Percentiles rank a stretch among this genome's conserved stretches.
phyloP scores from a whole-genome alignment of 129 eudicot genomes.

The Ambrosia artemisiifolia region DNA sequence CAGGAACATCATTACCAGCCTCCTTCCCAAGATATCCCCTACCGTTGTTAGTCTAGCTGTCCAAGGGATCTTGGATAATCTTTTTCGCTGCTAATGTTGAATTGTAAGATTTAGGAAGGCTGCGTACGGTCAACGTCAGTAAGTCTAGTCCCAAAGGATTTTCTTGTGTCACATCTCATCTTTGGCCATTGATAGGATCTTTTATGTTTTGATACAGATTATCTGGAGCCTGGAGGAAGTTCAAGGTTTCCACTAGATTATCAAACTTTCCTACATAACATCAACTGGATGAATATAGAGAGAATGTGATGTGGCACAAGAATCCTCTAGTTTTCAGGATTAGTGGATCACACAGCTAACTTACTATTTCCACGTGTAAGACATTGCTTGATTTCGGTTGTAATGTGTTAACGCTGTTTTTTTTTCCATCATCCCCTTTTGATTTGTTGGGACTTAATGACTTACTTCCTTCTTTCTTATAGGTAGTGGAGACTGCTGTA shows the following conservation, averaged over 20 bases:
- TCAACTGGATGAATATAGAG: constrained; percentile 14
- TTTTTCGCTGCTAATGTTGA: constrained; percentile 22
- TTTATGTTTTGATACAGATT: constrained; percentile 35
- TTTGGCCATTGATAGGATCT: constrained; percentile 52
- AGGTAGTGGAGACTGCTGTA: constrained; percentile 89
- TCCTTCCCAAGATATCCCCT: no score
- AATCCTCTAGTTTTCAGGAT: constrained; percentile 32
- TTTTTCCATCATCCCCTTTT: background rate
- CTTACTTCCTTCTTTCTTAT: constrained; percentile 3
- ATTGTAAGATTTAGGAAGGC: constrained; percentile 46
- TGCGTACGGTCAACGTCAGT: constrained; percentile 43
- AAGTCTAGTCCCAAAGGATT: constrained; percentile 56
- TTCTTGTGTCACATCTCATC: constrained; percentile 42
- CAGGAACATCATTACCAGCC: constrained; percentile 23
- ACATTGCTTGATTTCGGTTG: background rate
- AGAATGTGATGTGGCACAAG: constrained; percentile 28
- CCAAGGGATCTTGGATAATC: constrained; percentile 29
- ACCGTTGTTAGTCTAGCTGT: no score
- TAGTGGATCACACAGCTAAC: constrained; percentile 31
- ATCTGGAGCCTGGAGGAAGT: constrained; percentile 47
- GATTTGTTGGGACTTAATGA: background rate
- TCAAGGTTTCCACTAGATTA: constrained; percentile 29
- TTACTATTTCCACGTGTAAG: constrained; percentile 20
- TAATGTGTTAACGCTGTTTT: background rate
- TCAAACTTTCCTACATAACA: constrained; percentile 27